These are phyloP conservation scores for Rhodotorula sp. DNA, from an alignment of 1,284 basidiomycete species.

Conservation along the genomic window DNA sequence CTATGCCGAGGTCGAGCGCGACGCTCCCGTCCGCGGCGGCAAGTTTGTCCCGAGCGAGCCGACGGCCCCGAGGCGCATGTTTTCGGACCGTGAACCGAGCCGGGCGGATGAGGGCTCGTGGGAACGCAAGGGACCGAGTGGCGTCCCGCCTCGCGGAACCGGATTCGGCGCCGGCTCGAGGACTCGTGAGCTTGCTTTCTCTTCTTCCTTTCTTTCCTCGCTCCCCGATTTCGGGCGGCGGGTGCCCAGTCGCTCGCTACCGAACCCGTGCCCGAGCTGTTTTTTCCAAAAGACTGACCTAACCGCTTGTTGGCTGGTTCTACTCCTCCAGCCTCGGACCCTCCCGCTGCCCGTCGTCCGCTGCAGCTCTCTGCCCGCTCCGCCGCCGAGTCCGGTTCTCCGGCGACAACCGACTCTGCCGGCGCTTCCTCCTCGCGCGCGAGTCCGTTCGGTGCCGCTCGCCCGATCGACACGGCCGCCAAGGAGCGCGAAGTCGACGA, in stretches of 20 bases:
- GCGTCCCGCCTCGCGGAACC: slow-evolving; percentile 7
- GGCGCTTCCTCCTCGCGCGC: slow-evolving; percentile 60
- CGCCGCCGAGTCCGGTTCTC: slow-evolving; percentile 52
- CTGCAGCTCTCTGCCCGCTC: slow-evolving; percentile 38
- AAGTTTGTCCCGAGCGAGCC: slow-evolving; percentile 50
- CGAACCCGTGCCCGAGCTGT: no score
- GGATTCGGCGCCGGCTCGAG: slow-evolving; percentile 13
- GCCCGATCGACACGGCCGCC: slow-evolving; percentile 77
- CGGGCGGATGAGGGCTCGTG: slow-evolving; percentile 31
- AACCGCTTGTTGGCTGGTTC: neutral
- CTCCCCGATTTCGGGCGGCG: neutral
- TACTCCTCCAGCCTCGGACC: slow-evolving; percentile 7
- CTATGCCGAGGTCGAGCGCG: slow-evolving; percentile 47
- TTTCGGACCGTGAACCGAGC: slow-evolving; percentile 21
- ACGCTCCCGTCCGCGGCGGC: slow-evolving; percentile 52
- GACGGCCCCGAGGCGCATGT: slow-evolving; percentile 16
- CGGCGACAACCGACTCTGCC: slow-evolving; percentile 64
- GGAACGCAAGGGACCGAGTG: slow-evolving; percentile 27
- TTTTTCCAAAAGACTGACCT: no score
- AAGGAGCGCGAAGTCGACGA: slow-evolving; percentile 72
- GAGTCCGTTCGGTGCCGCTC: slow-evolving; percentile 86
- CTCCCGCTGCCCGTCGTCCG: slow-evolving; percentile 22
- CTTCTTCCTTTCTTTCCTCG: neutral
- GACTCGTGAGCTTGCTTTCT: neutral
- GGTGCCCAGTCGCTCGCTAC: neutral